phyloP scores from a whole-genome alignment of 148 eudicot species.

The Vaccinium myrtillus region DNA sequence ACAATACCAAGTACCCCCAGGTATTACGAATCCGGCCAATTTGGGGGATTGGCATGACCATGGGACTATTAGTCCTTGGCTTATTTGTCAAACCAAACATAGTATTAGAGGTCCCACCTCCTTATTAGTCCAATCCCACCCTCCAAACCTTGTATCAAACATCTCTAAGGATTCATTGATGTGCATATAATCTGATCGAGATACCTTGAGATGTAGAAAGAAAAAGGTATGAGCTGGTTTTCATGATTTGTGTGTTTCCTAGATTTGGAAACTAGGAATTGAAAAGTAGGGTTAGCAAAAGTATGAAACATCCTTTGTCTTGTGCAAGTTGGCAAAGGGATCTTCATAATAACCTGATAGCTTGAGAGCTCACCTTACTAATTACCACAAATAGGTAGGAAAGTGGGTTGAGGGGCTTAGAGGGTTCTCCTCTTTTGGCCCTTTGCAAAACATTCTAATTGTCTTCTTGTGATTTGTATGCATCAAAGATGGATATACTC shows the following conservation, averaged over 20 bases:
- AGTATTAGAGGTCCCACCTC: no score
- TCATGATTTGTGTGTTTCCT: constrained; percentile 9
- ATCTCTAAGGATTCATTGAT: not conserved
- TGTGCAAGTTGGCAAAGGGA: constrained; percentile 9
- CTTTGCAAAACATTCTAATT: constrained; percentile 4
- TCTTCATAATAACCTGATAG: constrained; percentile 9
- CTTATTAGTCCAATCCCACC: no score
- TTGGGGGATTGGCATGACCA: no score
- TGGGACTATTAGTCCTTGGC: no score
- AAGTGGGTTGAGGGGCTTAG: not conserved
- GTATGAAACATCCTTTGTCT: not conserved
- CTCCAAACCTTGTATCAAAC: no score
- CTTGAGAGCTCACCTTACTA: not conserved
- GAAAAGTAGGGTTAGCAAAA: not conserved
- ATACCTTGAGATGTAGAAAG: not conserved
- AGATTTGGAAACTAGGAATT: not conserved
- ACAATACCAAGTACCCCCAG: no score
- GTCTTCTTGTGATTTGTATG: constrained; percentile 15
- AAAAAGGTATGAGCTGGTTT: not conserved
- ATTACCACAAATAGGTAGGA: constrained; percentile 16
- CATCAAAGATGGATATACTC: constrained; percentile 4
- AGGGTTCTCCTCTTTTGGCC: constrained; percentile 16
- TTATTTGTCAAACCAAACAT: no score
- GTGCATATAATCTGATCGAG: not conserved
- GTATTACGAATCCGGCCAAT: no score